These are phyloP conservation scores for Aureobasidium sp. DNA, from an alignment of 2,329 filamentous ascomycete species.

Conservation along the genomic window DNA sequence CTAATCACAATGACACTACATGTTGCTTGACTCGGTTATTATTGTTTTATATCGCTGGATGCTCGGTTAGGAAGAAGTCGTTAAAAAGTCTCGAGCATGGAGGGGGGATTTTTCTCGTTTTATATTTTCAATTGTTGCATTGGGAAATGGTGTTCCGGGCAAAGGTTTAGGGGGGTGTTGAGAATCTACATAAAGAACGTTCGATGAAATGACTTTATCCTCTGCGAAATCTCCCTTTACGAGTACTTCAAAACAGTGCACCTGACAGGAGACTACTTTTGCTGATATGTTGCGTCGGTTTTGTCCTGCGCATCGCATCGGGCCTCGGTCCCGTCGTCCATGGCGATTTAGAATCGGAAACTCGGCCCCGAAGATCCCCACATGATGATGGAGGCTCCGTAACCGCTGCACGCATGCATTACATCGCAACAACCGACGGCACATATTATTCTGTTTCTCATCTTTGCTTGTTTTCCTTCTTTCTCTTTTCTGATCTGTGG, in stretches of 20 bases:
- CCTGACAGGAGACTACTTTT: too few species aligned
- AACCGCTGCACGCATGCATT: background rate
- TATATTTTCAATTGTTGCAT: background rate
- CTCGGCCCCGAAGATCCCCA: constrained; percentile 2
- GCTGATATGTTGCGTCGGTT: background rate
- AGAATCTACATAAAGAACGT: background rate
- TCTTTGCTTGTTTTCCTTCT: too few species aligned
- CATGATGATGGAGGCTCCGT: background rate
- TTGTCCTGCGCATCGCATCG: background rate
- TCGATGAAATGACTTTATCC: background rate
- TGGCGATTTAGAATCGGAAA: background rate
- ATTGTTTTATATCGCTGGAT: background rate
- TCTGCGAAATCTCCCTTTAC: background rate
- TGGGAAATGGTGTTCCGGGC: background rate
- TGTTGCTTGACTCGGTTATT: background rate
- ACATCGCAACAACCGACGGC: too few species aligned
- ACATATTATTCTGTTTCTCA: too few species aligned
- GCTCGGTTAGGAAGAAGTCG: background rate
- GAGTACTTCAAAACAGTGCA: background rate
- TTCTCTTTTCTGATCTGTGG: too few species aligned
- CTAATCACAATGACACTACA: constrained; percentile 16
- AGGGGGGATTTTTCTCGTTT: background rate
- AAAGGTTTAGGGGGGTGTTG: background rate
- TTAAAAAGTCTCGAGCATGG: background rate
- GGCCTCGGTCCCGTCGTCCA: background rate